Evolutionary conservation across 1,284 basidiomycete genomes (phyloP), one percentile per base, ranked within the genome.

Genomic region (Trametes polyzona): DNA sequence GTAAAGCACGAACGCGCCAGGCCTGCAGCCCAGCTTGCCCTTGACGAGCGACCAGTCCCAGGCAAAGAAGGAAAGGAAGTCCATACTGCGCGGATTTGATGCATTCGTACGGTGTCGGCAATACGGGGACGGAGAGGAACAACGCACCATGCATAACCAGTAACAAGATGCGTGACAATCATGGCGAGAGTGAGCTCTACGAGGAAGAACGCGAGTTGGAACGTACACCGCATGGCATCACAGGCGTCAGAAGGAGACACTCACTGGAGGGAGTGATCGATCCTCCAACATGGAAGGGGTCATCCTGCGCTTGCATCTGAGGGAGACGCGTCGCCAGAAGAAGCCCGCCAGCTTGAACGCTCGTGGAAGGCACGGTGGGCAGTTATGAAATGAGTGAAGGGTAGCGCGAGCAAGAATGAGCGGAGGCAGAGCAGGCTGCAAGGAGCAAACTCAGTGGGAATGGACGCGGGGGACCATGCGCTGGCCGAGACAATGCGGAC

Each of bases 71-170:
- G 55, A 58, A 1, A 55, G 29, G 23, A 58, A 54, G 44, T 44
- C 51, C 57, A 59, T 57, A 40, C 57, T 58, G 19, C 12, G 44
- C 24, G 40, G 8, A 36, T 16, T 19, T 17, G 26, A n/a, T n/a
- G 30, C 11, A 11, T 23, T 27, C 3, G 47, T 10, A 6, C 30
- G 14, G 9, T 2, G 24, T 2, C 17, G 17, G 5, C 29, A 17
- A 30, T 27, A 17, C 30, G 23, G 14, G 4, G n/a, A 21, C 19
- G n/a, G 17, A n/a, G 11, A 19, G 16, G 48, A 7, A 23, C 3
- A 9, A 55, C 59, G 41, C 42, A 61, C 59, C 52, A 58, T 26
- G 53, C 52, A 24, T 44, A 55, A 1, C 59, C 59, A 10, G 53
- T 50, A n/a, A 57, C 29, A 12, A 61, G 40, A 23, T 61, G 47